These are phyloP conservation scores for Hypoxylon sp. DNA, from an alignment of 2,329 filamentous ascomycete genomes.

Conservation along the genomic window DNA sequence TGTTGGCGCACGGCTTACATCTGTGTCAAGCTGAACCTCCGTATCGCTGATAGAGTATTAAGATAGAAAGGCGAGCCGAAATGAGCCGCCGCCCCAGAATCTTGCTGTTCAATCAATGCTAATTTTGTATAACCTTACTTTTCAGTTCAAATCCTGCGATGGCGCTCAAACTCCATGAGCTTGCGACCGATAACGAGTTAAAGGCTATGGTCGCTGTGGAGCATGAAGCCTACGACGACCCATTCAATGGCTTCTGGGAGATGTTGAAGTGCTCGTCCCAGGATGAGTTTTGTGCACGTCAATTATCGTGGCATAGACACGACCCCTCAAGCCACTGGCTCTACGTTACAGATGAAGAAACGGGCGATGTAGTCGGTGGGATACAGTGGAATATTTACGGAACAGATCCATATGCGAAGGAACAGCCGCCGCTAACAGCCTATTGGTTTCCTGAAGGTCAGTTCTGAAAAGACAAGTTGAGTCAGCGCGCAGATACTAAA, in stretches of 20 bases:
- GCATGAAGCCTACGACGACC: slow-evolving; percentile 38
- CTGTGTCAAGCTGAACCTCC: no score
- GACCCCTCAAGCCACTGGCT: slow-evolving; percentile 40
- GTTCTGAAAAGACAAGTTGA: no score
- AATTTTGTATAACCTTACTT: no score
- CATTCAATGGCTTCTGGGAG: slow-evolving; percentile 40
- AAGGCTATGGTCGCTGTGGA: slow-evolving; percentile 30
- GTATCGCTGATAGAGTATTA: no score
- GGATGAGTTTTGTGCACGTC: slow-evolving; percentile 34
- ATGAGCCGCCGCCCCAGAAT: no score
- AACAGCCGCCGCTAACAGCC: no score
- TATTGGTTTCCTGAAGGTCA: no score
- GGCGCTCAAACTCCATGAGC: slow-evolving; percentile 2
- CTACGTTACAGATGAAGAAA: slow-evolving; percentile 40
- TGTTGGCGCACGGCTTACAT: no score
- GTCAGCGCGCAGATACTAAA: no score
- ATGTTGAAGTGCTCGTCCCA: slow-evolving; percentile 28
- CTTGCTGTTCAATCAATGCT: no score
- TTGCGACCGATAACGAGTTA: slow-evolving; percentile 35
- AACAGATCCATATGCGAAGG: slow-evolving; percentile 26
- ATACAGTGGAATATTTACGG: slow-evolving; percentile 36
- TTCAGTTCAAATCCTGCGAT: no score
- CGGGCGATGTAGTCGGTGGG: slow-evolving; percentile 38
- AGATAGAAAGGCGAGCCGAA: no score
- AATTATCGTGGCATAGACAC: slow-evolving; percentile 34